Base-by-base conservation (phyloP, 2,329 filamentous ascomycete species). In the Elsinoe fawcettii region DNA sequence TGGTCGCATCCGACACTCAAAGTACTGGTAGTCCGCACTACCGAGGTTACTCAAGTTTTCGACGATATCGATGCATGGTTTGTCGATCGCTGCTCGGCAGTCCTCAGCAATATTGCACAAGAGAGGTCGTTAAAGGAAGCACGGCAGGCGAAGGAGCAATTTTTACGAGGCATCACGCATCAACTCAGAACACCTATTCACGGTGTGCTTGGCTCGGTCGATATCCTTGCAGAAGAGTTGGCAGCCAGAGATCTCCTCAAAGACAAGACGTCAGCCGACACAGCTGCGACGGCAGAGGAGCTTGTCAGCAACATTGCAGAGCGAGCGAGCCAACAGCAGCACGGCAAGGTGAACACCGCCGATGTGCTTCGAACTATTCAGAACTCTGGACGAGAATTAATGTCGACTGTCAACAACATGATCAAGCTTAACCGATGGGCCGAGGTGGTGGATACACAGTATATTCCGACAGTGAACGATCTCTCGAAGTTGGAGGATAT, bases 31-130 rank as follows among this genome's bases (percentile, higher is more conserved):
- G 68, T 77, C 2, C 68, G 69, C 1, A 73, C 71, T 0, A 72
- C 66, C 1, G 70, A 77, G 1, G 68, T 77, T 8, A 70, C 71
- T 27, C 61, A 66, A 0, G 70, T 78, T 3, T 76, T 76, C 51
- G 75, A 78, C 46, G 75, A 78, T 41, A 63, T 76, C 1, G 75
- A 78, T 56, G 63, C 72, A 0, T 76, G 74, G 71, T 77, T 77
- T 44, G 65, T 77, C 0, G 67, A 74, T 3, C 67, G 66, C 3
- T 76, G 73, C 49, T 71, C 74, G 0, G 61, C 62, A 4, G 64
- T 75, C 1, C 61, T 76, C 5, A 69, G 69, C 3, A 67, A 71
- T 2, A 67, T 66, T 18, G 71, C 70, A 63, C 75, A 77, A 25
- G 69, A 71, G 16, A 65, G 62, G 1, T 61, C 70, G 9, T 61